phyloP scores from a whole-genome alignment of 225 moss, liverwort and hornwort species.

The Polytrichum formosum region DNA sequence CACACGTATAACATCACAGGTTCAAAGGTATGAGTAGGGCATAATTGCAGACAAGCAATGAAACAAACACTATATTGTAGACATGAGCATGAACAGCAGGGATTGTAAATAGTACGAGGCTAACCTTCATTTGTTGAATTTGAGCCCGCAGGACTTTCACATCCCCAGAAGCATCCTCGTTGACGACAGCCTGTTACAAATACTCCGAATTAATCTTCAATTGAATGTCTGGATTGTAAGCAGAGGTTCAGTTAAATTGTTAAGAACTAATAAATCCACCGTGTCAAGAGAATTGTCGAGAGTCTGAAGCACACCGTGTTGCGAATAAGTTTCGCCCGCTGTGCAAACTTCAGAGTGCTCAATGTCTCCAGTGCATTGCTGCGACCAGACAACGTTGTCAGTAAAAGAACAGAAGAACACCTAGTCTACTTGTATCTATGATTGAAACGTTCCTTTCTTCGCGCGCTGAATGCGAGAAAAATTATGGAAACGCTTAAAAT shows the following conservation, averaged over 20 bases:
- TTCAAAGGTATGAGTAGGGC: too few species aligned
- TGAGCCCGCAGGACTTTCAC: conserved; percentile 78
- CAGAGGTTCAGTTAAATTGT: not conserved
- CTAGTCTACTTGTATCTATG: too few species aligned
- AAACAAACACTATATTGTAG: too few species aligned
- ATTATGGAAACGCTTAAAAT: too few species aligned
- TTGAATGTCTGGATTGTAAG: not conserved
- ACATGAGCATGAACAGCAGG: not conserved
- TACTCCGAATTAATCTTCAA: not conserved
- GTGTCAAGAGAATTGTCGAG: not conserved
- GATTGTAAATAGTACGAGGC: not conserved
- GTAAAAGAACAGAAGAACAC: too few species aligned
- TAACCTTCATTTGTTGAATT: conserved; percentile 83
- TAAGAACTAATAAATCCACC: not conserved
- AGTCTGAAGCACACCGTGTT: conserved; percentile 18
- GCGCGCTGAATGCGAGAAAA: too few species aligned
- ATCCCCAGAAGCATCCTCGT: conserved; percentile 89
- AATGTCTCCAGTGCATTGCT: conserved; percentile 57
- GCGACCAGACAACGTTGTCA: not conserved
- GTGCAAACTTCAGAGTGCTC: conserved; percentile 64
- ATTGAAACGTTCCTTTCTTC: too few species aligned
- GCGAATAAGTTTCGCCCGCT: conserved; percentile 62
- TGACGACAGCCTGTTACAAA: conserved; percentile 69
- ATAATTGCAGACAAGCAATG: too few species aligned
- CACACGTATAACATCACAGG: too few species aligned